Percentiles rank a stretch among this genome's conserved stretches.
Evolutionary conservation across 228 moss, liverwort and hornwort genomes (phyloP).

Genomic region (Sphagnum fallax): DNA sequence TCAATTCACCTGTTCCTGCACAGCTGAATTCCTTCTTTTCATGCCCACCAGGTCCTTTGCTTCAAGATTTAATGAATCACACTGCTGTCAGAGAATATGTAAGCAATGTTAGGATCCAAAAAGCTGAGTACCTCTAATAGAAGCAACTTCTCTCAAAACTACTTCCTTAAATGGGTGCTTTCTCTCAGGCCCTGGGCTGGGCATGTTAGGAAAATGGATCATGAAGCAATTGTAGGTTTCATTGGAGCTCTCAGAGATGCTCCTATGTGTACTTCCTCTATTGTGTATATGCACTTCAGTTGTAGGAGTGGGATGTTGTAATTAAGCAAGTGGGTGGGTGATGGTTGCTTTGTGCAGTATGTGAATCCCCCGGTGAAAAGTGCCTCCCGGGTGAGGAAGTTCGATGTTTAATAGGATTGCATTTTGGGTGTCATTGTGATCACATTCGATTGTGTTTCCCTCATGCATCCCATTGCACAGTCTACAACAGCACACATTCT

Average conservation of each 20-base stretch:
- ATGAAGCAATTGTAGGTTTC: background rate
- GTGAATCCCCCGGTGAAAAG: slow-evolving; percentile 29
- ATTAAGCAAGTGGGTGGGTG: background rate
- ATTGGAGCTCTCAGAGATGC: background rate
- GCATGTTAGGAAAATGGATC: background rate
- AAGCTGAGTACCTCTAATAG: background rate
- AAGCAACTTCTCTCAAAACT: background rate
- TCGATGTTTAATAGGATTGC: slow-evolving; percentile 31
- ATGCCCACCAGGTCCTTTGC: too few relatives aligned
- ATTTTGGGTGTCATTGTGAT: slow-evolving; percentile 39
- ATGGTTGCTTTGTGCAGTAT: slow-evolving; percentile 15
- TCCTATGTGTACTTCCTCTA: background rate
- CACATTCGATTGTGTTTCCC: slow-evolving; percentile 42
- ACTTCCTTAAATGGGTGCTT: background rate
- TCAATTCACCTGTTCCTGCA: background rate
- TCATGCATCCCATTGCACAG: slow-evolving; percentile 31
- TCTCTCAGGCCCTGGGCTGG: background rate
- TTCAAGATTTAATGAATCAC: too few relatives aligned
- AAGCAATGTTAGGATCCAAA: background rate
- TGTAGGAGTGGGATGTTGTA: background rate
- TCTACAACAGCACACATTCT: slow-evolving; percentile 31
- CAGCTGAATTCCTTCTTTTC: background rate
- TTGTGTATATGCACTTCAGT: background rate
- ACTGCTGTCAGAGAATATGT: background rate
- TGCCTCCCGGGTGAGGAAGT: slow-evolving; percentile 45